Percentiles rank a stretch among this genome's conserved stretches.
These are phyloP conservation scores for Domatiomyces catenatus DNA, from an alignment of 2,329 filamentous ascomycete genomes.

Conservation along the genomic window DNA sequence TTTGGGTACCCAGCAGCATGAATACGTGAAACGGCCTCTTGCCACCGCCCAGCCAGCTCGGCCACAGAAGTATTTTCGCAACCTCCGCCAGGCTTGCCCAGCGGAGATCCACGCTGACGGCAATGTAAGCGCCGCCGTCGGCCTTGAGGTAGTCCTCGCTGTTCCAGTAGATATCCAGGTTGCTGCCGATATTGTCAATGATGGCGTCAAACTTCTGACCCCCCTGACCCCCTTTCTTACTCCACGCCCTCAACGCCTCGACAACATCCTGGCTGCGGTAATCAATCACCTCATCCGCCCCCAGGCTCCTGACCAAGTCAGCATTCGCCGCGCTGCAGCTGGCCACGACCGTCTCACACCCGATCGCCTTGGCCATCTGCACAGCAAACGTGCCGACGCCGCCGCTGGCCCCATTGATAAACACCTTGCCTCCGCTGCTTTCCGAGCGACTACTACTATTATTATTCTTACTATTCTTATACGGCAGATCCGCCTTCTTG, in stretches of 20 bases:
- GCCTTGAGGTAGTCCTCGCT: constrained; percentile 37
- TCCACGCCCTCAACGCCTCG: constrained; percentile 19
- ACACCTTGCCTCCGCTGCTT: constrained; percentile 37
- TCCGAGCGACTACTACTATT: too few species aligned
- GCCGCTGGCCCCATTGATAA: constrained; percentile 52
- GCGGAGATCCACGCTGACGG: constrained; percentile 16
- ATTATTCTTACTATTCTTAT: too few species aligned
- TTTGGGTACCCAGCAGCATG: constrained; percentile 23
- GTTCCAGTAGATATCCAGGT: constrained; percentile 37
- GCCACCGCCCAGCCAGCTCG: neutral
- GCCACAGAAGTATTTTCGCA: neutral
- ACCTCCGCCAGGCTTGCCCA: neutral
- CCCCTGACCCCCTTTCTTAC: constrained; percentile 12
- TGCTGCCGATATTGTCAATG: constrained; percentile 42
- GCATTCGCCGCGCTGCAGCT: constrained; percentile 45
- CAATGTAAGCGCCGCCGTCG: constrained; percentile 36
- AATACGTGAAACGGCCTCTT: constrained; percentile 20
- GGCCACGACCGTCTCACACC: constrained; percentile 40
- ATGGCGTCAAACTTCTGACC: constrained; percentile 37
- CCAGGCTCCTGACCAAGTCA: constrained; percentile 41
- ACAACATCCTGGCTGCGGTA: constrained; percentile 36
- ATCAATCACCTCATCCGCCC: constrained; percentile 49
- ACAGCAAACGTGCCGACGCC: constrained; percentile 46
- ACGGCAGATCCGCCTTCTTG: constrained; percentile 2
- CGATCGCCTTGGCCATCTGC: constrained; percentile 47